Conservation (phyloP, 1,139 yeast species). For the Pichia terricola region DNA sequence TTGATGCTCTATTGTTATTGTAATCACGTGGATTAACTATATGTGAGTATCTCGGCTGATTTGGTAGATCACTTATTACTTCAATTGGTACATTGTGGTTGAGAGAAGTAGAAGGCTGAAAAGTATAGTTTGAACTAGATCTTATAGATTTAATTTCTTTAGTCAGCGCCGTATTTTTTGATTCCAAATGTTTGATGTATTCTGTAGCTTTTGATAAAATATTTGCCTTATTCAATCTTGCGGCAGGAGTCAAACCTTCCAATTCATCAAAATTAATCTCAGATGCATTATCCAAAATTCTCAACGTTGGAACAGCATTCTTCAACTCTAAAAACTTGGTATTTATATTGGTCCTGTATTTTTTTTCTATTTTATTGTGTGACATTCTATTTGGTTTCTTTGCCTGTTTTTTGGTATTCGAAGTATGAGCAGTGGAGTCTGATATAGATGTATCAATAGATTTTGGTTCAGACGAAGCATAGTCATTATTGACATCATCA, state of each 20-base stretch:
- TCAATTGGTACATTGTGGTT: slow-evolving; percentile 8
- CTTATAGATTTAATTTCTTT: slow-evolving; percentile 32
- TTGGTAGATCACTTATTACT: slow-evolving; percentile 7
- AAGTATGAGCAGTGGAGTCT: too few species aligned
- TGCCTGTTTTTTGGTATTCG: background rate
- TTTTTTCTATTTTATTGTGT: slow-evolving; percentile 69
- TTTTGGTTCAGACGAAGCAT: too few species aligned
- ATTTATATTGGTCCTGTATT: slow-evolving; percentile 65
- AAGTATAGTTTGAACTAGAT: slow-evolving; percentile 5
- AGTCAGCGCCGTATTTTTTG: slow-evolving; percentile 47
- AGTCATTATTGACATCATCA: too few species aligned
- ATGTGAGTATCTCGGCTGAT: slow-evolving; percentile 5
- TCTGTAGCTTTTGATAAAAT: slow-evolving; percentile 85
- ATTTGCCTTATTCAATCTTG: slow-evolving; percentile 80
- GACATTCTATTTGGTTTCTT: slow-evolving; percentile 43
- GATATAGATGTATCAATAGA: too few species aligned
- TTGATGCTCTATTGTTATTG: too few species aligned
- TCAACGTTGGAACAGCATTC: slow-evolving; percentile 60
- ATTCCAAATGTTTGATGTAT: slow-evolving; percentile 75
- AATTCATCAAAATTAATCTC: slow-evolving; percentile 31
- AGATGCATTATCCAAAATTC: slow-evolving; percentile 32
- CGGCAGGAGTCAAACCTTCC: slow-evolving; percentile 84
- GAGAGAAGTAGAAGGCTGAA: background rate
- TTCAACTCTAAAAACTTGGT: slow-evolving; percentile 56
- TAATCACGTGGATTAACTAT: slow-evolving; percentile 1